A percentile compares a stretch with the other conserved stretches of the same genome.
Conservation (phyloP, 1,139 yeast species). For the Kodamaea ohmeri region DNA sequence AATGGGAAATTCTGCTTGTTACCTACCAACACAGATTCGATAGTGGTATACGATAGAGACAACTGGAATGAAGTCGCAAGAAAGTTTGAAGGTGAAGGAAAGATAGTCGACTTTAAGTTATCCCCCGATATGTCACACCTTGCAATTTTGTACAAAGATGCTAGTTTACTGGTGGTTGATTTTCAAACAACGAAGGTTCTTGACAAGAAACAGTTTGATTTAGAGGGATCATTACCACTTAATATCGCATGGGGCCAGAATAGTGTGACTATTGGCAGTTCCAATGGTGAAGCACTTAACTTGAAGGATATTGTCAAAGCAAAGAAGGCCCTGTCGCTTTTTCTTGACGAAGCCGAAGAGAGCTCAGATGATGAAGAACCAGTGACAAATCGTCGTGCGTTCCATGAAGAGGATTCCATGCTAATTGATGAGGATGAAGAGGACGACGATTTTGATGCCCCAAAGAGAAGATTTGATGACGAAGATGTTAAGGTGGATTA, state of each 20-base stretch:
- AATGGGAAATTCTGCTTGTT: constrained; percentile 63
- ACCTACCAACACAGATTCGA: constrained; percentile 41
- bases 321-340: constrained; percentile 15
- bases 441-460: constrained; percentile 18
- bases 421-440: constrained; percentile 39
- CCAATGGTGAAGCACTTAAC: constrained; percentile 48
- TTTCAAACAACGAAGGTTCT: constrained; percentile 27
- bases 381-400: constrained; percentile 11
- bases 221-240: constrained; percentile 17
- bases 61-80: constrained; percentile 22
- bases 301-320: constrained; percentile 22
- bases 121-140: constrained; percentile 59
- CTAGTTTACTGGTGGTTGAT: constrained; percentile 58
- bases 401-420: constrained; percentile 33
- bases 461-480: constrained; percentile 12
- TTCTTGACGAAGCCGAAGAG: constrained; percentile 32
- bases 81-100: constrained; percentile 11
- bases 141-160: constrained; percentile 53
- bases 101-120: constrained; percentile 52
- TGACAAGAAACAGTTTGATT: constrained; percentile 12
- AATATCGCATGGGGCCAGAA: constrained; percentile 27
- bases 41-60: constrained; percentile 38
- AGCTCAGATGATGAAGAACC: constrained; percentile 20
- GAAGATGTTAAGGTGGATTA: constrained; percentile 19
- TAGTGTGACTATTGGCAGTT: constrained; percentile 48